Conservation (phyloP, 495 filamentous ascomycete genomes). For the Hyaloscypha hepaticicola region DNA sequence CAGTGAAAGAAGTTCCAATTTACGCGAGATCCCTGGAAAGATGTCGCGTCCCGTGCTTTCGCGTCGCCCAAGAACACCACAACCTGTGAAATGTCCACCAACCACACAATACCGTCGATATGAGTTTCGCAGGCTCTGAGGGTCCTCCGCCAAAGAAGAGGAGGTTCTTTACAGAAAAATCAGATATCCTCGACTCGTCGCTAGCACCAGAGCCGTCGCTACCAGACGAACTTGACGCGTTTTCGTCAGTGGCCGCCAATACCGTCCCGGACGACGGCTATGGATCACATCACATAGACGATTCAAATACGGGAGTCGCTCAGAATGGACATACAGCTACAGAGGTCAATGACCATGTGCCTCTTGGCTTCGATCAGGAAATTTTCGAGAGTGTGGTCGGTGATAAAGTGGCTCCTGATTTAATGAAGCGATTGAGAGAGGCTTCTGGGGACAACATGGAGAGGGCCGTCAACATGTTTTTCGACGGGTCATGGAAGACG, state of each 20-base stretch:
- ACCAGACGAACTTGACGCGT: constrained; percentile 29
- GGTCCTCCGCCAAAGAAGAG: constrained; percentile 74
- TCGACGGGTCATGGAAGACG: constrained; percentile 87
- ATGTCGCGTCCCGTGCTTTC: constrained; percentile 29
- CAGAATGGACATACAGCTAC: constrained; percentile 9
- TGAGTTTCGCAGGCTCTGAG: constrained; percentile 55
- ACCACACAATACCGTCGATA: constrained; percentile 32
- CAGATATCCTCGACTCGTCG: constrained; percentile 29
- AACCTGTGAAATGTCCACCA: constrained; percentile 11
- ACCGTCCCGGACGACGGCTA: neutral
- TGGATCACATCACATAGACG: neutral
- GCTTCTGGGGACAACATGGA: constrained; percentile 63
- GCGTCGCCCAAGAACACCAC: constrained; percentile 40
- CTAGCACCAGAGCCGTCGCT: constrained; percentile 22
- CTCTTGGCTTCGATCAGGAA: constrained; percentile 59
- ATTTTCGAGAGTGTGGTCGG: constrained; percentile 72
- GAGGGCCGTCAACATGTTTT: constrained; percentile 78
- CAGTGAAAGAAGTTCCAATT: constrained; percentile 36
- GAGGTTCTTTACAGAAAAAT: constrained; percentile 72
- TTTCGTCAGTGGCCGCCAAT: neutral
- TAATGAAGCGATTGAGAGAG: constrained; percentile 51
- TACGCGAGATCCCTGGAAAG: constrained; percentile 29
- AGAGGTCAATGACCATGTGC: constrained; percentile 6
- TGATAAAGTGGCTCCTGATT: constrained; percentile 53
- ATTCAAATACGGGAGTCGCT: neutral